Evolutionary conservation across 164 flowering plant genomes (phyloP), one percentile per base, ranked within the genome.

Genomic region (Malania oleifera): DNA sequence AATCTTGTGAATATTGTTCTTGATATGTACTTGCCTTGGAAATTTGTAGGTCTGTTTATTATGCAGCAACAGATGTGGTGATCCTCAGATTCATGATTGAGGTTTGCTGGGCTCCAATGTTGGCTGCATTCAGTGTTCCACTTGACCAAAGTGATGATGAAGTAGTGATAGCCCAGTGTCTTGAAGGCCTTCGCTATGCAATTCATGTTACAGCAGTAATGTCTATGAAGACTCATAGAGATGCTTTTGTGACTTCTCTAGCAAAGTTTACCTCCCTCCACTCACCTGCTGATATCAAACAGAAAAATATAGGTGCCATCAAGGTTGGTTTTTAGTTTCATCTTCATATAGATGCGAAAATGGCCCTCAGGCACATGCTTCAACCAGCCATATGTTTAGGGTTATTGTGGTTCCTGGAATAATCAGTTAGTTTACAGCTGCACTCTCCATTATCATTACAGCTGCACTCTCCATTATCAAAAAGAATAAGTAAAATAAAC

Each of bases 181-280:
- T 95, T 62, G 84, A 87, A 65, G 99, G 99, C 43, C 79, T 95
- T 62, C 96, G 89, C 19, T 60, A 64, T 67, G 98, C 99, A 38
- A 79, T 95, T 59, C 99, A 83, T 83, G 91, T 95, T 55, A 95
- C 98, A 70, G 87, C 99, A 54, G 98, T 78, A 54, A 91, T 91
- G 99, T 87, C 96, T 56, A 87, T 91, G 98, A 91, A 89, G 80
- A 95, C 99, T 60, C 99, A 95, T 56, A 89, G 99, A 75, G 99
- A 91, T 80, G 99, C 96, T 66, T 95, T 91, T 78, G 83, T 95
- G 63, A 95, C 99, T 35, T 95, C 98, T 44, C 82, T 95, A 46
- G 99, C 96, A 52, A 95, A 95, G 77, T 95, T 95, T 68, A 95
- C 99, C 52, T 89, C 82, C 49, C 95, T 95, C 57, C 99, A 95